phyloP scores from a whole-genome alignment of 225 moss, liverwort and hornwort genomes.

The Pleurozium schreberi region DNA sequence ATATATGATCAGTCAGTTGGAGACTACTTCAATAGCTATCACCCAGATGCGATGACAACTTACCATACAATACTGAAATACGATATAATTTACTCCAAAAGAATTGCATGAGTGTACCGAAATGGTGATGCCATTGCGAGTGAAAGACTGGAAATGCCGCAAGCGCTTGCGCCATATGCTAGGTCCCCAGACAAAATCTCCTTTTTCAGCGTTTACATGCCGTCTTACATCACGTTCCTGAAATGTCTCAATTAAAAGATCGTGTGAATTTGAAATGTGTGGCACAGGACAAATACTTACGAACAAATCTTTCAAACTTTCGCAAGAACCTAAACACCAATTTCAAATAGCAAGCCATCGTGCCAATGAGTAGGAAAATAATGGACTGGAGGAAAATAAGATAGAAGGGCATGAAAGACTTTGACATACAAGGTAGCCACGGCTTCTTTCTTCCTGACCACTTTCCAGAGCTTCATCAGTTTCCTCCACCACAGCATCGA shows the following conservation, averaged over 20 bases:
- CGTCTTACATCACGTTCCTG: slow-evolving; percentile 44
- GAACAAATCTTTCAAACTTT: neutral
- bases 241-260: neutral
- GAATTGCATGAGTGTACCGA: slow-evolving; percentile 22
- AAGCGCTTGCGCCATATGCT: slow-evolving; percentile 68
- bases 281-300: neutral
- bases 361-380: neutral
- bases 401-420: neutral
- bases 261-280: neutral
- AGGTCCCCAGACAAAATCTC: slow-evolving; percentile 58
- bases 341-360: neutral
- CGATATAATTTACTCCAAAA: neutral
- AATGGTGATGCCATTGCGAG: slow-evolving; percentile 77
- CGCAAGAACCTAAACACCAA: neutral
- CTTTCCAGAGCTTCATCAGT: slow-evolving; percentile 48
- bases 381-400: neutral
- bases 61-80: neutral
- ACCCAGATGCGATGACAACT: neutral
- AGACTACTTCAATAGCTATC: neutral
- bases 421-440: slow-evolving; percentile 37
- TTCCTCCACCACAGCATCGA: slow-evolving; percentile 47
- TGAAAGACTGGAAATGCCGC: slow-evolving; percentile 65
- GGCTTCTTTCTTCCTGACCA: slow-evolving; percentile 39
- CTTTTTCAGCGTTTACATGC: slow-evolving; percentile 23
- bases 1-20: neutral